These are phyloP conservation scores for Cladophialophora chaetospira DNA, from an alignment of 2,329 filamentous ascomycete species.

Conservation along the genomic window DNA sequence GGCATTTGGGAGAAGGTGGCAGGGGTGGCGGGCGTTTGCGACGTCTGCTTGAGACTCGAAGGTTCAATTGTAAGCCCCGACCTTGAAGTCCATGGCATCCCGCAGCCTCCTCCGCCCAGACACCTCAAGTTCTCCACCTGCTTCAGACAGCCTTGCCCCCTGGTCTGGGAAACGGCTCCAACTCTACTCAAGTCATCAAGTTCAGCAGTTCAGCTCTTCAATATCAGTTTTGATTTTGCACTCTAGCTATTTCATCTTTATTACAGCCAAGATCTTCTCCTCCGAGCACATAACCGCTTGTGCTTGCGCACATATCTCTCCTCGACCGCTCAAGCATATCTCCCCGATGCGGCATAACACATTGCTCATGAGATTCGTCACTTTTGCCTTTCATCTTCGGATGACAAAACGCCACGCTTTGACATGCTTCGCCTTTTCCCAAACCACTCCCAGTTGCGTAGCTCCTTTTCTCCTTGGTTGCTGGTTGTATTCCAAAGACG, in stretches of 20 bases:
- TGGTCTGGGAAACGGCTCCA: not conserved
- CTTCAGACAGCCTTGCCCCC: too few species aligned
- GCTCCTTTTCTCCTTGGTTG: too few species aligned
- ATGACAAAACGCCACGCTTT: not conserved
- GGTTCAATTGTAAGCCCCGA: not conserved
- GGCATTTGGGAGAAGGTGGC: too few species aligned
- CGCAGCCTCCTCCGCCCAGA: not conserved
- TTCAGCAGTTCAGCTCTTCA: not conserved
- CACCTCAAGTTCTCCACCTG: not conserved
- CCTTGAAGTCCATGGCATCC: not conserved
- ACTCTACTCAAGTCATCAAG: not conserved
- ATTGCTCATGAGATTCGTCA: conserved; percentile 2
- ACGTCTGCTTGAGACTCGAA: not conserved
- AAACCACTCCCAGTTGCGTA: not conserved
- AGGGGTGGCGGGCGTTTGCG: not conserved
- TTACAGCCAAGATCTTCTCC: not conserved
- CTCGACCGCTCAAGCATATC: too few species aligned
- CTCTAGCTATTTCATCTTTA: not conserved
- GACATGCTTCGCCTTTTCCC: not conserved
- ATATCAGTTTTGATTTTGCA: not conserved
- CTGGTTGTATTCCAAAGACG: too few species aligned
- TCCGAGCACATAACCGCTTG: too few species aligned
- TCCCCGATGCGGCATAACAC: conserved; percentile 3
- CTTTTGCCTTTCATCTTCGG: not conserved
- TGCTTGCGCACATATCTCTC: not conserved